Evolutionary conservation across 441 rosid species (phyloP).

Genomic region (Geranium incanum): DNA sequence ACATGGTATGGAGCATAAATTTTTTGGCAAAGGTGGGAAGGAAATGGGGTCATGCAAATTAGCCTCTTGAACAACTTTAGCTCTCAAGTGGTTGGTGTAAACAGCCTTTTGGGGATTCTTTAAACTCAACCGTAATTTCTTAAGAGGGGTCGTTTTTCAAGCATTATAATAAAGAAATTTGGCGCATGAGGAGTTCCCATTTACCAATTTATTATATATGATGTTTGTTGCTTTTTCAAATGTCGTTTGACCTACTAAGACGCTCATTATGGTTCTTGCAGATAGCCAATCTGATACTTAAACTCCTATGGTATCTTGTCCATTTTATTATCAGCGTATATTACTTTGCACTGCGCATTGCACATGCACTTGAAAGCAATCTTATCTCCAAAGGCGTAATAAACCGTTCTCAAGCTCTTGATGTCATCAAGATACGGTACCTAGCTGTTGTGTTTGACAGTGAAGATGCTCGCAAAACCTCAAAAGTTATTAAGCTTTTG

Average conservation of each 20-base stretch:
- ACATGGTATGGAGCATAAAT: too few species aligned
- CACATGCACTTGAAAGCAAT: slow-evolving; percentile 42
- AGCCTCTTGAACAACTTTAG: background rate
- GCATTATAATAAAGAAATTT: background rate
- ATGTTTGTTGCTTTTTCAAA: background rate
- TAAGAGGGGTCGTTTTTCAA: background rate
- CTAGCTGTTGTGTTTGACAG: slow-evolving; percentile 65
- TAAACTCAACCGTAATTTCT: background rate
- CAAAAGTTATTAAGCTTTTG: slow-evolving; percentile 49
- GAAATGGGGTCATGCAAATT: background rate
- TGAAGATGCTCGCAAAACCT: slow-evolving; percentile 45
- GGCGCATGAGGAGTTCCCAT: background rate
- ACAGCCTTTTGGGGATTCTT: background rate
- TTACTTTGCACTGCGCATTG: slow-evolving; percentile 32
- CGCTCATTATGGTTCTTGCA: slow-evolving; percentile 31
- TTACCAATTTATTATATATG: background rate
- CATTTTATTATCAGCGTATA: slow-evolving; percentile 51
- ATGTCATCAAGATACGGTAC: slow-evolving; percentile 44
- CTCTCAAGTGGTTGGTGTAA: background rate
- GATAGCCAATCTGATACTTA: slow-evolving; percentile 34
- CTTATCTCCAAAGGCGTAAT: slow-evolving; percentile 48
- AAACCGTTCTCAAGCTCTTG: slow-evolving; percentile 34
- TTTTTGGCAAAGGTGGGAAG: background rate
- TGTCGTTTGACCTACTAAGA: slow-evolving; percentile 5
- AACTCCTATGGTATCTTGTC: slow-evolving; percentile 51